These are phyloP conservation scores for Penicillium sp. DNA, from an alignment of 2,329 filamentous ascomycete genomes.

Conservation along the genomic window DNA sequence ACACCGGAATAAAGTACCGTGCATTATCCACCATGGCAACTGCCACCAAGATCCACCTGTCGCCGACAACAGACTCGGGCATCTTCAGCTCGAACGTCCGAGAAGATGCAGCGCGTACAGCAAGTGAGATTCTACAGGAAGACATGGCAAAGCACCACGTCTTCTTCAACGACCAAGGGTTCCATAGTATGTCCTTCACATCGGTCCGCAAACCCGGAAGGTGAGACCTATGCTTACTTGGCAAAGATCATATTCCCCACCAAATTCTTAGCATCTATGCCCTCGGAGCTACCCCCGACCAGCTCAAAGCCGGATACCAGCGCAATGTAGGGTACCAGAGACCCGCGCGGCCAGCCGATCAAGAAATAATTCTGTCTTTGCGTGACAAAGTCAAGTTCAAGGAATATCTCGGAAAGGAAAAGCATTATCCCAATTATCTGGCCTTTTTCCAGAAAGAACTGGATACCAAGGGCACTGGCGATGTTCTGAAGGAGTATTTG, in stretches of 20 bases:
- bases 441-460: slow-evolving; percentile 77
- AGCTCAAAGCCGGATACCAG: slow-evolving; percentile 66
- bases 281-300: slow-evolving; percentile 64
- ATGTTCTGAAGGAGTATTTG: slow-evolving; percentile 66
- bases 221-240: slow-evolving; percentile 5
- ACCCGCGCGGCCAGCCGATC: slow-evolving; percentile 50
- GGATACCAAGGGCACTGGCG: slow-evolving; percentile 61
- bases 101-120: slow-evolving; percentile 62
- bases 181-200: slow-evolving; percentile 58
- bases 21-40: slow-evolving; percentile 48
- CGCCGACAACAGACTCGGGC: slow-evolving; percentile 43
- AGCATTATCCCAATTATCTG: slow-evolving; percentile 73
- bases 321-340: slow-evolving; percentile 69
- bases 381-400: slow-evolving; percentile 59
- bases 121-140: slow-evolving; percentile 70
- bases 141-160: slow-evolving; percentile 75
- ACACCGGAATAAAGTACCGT: not conserved
- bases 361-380: slow-evolving; percentile 58
- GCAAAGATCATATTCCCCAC: slow-evolving; percentile 72
- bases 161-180: slow-evolving; percentile 74
- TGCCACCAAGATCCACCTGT: slow-evolving; percentile 49
- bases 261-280: slow-evolving; percentile 76
- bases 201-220: not conserved
- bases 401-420: slow-evolving; percentile 62
- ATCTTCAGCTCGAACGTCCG: slow-evolving; percentile 52